Evolutionary conservation across 1,284 basidiomycete genomes (phyloP), one percentile per base, ranked within the genome.

Genomic region (Pyrrhoderma noxium): DNA sequence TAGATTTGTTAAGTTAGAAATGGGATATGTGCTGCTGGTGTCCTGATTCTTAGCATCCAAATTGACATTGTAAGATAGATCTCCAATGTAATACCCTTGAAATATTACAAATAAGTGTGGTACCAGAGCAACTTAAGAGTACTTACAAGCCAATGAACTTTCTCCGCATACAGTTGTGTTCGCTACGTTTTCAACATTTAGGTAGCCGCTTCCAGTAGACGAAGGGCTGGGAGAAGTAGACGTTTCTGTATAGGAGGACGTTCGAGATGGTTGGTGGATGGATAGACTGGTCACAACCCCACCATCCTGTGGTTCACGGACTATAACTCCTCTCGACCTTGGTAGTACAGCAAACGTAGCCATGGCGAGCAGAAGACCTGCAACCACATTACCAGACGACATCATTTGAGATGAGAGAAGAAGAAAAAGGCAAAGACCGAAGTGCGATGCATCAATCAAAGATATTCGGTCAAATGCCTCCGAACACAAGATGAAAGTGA

Each of bases 141-240:
- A 39, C 46, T 37, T 25, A 47, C 52, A 54, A 14, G 47, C 9
- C 14, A 54, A 49, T 9, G 16, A 9, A 18, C 27, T n/a, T 16
- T 18, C 16, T 19, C 52, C 52, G 36, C 52, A 54, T 35, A 54
- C 52, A 31, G 34, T 45, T 44, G 38, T 49, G 14, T 54, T 36
- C 14, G 25, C 40, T 7, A 53, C 31, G 14, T 18, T 3, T 23
- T 36, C 46, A 38, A 53, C 44, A 5, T 22, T 23, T 34, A 49
- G 44, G 13, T 23, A 8, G 19, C 21, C 37, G 14, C 36, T 47
- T 21, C 34, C n/a, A 11, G 34, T 47, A 36, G 22, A 36, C 23
- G 25, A 46, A 11, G 35, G 16, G 13, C n/a, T n/a, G n/a, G n/a
- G n/a, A n/a, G n/a, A n/a, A n/a, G n/a, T n/a, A n/a, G n/a, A n/a